phyloP scores from a whole-genome alignment of 129 eudicot genomes.

The Lonicera japonica region DNA sequence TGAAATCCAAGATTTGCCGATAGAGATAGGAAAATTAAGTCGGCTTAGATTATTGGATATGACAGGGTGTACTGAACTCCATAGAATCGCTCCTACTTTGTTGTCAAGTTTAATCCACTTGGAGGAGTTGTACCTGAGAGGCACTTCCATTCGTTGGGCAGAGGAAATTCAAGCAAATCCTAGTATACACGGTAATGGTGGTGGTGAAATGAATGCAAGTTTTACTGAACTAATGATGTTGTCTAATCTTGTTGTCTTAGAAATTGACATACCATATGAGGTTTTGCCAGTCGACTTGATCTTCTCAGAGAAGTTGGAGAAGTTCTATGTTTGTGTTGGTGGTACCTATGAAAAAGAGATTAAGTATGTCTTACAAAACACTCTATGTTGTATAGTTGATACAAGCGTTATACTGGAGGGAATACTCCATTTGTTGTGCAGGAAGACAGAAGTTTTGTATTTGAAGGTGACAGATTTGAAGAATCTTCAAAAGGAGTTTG shows the following conservation, averaged over 20 bases:
- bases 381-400: background rate
- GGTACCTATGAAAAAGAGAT: background rate
- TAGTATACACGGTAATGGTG: no score
- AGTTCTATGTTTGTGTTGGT: background rate
- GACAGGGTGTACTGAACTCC: background rate
- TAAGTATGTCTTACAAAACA: background rate
- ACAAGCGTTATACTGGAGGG: background rate
- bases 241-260: no score
- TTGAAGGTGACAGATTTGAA: background rate
- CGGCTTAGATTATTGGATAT: slow-evolving; percentile 15
- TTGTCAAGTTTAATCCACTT: slow-evolving; percentile 6
- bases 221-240: no score
- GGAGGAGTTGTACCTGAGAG: slow-evolving; percentile 20
- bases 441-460: background rate
- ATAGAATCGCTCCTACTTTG: background rate
- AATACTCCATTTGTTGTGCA: background rate
- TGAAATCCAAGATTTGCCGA: background rate
- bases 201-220: no score
- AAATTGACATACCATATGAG: background rate
- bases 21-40: slow-evolving; percentile 5
- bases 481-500: background rate
- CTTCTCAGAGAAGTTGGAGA: background rate
- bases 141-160: no score
- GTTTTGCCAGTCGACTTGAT: background rate
- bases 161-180: no score